Percentiles rank a stretch among this genome's conserved stretches.
phyloP scores from a whole-genome alignment of 345 rosid species.

The Aquilaria malaccensis region DNA sequence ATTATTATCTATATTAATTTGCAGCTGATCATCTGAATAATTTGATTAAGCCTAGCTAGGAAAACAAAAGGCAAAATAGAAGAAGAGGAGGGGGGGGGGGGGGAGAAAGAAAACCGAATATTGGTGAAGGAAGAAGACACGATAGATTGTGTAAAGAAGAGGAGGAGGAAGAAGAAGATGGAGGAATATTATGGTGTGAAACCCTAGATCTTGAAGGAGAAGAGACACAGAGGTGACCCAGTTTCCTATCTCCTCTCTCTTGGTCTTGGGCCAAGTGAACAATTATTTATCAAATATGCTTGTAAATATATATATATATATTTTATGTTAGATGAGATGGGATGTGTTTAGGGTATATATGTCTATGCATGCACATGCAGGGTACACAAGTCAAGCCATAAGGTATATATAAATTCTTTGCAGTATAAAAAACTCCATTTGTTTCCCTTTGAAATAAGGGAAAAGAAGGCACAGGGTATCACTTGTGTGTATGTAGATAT shows the following conservation, averaged over 20 bases:
- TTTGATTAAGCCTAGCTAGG: too few species aligned
- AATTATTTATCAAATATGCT: conserved; percentile 25
- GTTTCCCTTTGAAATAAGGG: too few species aligned
- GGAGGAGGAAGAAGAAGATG: conserved; percentile 7
- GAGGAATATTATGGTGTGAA: conserved; percentile 18
- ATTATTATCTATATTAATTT: conserved; percentile 8
- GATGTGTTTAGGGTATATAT: too few species aligned
- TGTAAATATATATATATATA: neutral
- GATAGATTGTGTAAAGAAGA: conserved; percentile 11
- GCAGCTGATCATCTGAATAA: neutral
- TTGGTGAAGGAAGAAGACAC: conserved; percentile 14
- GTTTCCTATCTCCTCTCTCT: conserved; percentile 11
- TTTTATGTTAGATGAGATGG: too few species aligned
- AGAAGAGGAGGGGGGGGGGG: neutral
- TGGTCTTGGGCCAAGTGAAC: conserved; percentile 30
- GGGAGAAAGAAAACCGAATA: conserved; percentile 7
- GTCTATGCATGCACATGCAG: too few species aligned
- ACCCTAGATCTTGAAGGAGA: conserved; percentile 46
- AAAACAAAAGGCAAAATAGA: too few species aligned
- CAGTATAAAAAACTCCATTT: too few species aligned
- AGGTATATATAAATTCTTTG: too few species aligned
- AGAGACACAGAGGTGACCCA: conserved; percentile 13
- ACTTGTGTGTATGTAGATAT: too few species aligned
- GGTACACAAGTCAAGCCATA: too few species aligned
- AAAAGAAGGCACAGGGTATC: too few species aligned